Conservation (phyloP, 192 early-diverging fungal genomes). For the Chytriomyces sp. region DNA sequence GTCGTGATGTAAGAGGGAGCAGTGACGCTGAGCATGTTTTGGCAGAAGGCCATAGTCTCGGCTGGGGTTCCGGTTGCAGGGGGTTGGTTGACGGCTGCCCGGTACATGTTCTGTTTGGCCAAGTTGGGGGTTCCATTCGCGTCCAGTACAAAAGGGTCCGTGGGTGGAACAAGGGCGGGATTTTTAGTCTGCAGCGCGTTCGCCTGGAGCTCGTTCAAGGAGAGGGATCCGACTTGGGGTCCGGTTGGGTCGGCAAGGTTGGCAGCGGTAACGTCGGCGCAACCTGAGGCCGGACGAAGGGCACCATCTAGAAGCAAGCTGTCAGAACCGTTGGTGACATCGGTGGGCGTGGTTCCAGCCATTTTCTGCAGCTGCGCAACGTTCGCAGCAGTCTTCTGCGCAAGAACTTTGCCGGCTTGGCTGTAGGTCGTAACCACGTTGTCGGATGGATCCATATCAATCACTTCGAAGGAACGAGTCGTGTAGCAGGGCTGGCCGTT, state of each 20-base stretch:
- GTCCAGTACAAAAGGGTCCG: constrained; percentile 45
- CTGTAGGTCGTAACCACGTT: too few species aligned
- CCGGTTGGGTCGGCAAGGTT: constrained; percentile 38
- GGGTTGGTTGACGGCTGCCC: constrained; percentile 25
- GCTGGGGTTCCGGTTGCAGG: constrained; percentile 7
- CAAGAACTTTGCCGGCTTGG: constrained; percentile 24
- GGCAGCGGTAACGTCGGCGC: constrained; percentile 36
- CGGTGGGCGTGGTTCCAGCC: too few species aligned
- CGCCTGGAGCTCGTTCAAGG: constrained; percentile 45
- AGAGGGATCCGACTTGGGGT: constrained; percentile 28
- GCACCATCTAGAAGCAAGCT: constrained; percentile 41
- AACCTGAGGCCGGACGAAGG: constrained; percentile 38
- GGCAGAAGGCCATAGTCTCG: constrained; percentile 1
- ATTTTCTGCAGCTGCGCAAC: too few species aligned
- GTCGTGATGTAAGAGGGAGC: too few species aligned
- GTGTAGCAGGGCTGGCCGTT: constrained; percentile 41
- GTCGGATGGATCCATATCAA: too few species aligned
- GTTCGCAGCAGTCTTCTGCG: too few species aligned
- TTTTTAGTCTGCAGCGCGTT: constrained; percentile 23
- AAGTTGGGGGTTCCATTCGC: not conserved
- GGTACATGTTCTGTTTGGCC: constrained; percentile 29
- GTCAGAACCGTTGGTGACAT: constrained; percentile 45
- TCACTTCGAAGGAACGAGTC: constrained; percentile 39
- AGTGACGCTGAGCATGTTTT: too few species aligned
- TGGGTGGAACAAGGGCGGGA: constrained; percentile 40